Evolutionary conservation across 192 early-diverging fungal genomes (phyloP).

Genomic region (Oehlia diaphana): DNA sequence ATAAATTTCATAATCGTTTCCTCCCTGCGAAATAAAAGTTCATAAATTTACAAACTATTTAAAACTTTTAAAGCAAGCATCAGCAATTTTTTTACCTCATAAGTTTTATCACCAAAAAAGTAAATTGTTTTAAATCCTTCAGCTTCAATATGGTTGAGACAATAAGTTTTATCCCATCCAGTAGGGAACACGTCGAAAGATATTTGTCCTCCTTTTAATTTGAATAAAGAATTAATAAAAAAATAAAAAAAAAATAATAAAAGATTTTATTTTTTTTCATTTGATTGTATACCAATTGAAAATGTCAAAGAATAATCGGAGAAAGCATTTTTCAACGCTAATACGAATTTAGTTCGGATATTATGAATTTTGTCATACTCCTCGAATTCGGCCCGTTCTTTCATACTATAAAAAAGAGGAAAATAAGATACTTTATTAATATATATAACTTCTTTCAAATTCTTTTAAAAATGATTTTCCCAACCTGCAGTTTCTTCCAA

Average conservation of each 20-base stretch:
- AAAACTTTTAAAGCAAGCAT: neutral
- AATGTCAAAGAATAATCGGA: conserved; percentile 84
- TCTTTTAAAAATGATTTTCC: neutral
- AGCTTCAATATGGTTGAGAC: conserved; percentile 82
- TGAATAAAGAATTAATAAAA: neutral
- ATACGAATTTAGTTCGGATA: conserved; percentile 86
- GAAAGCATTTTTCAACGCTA: conserved; percentile 79
- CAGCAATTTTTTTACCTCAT: conserved; percentile 46
- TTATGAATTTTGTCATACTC: conserved; percentile 83
- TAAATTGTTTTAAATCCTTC: conserved; percentile 90
- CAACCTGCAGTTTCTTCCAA: conserved; percentile 92
- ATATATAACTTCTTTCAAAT: conserved; percentile 23
- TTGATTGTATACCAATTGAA: conserved; percentile 75
- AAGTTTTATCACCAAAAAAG: conserved; percentile 99
- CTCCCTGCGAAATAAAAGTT: conserved; percentile 58
- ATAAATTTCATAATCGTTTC: conserved; percentile 99
- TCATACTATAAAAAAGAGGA: conserved; percentile 41
- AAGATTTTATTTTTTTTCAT: conserved; percentile 5
- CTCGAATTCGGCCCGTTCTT: conserved; percentile 92
- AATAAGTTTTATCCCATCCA: conserved; percentile 99
- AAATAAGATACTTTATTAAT: neutral
- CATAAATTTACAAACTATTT: neutral
- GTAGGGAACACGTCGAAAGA: conserved; percentile 98
- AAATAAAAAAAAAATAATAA: neutral
- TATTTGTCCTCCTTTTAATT: conserved; percentile 81